Base-by-base conservation (phyloP, 2,329 filamentous ascomycete genomes). In the Nemania sp. region DNA sequence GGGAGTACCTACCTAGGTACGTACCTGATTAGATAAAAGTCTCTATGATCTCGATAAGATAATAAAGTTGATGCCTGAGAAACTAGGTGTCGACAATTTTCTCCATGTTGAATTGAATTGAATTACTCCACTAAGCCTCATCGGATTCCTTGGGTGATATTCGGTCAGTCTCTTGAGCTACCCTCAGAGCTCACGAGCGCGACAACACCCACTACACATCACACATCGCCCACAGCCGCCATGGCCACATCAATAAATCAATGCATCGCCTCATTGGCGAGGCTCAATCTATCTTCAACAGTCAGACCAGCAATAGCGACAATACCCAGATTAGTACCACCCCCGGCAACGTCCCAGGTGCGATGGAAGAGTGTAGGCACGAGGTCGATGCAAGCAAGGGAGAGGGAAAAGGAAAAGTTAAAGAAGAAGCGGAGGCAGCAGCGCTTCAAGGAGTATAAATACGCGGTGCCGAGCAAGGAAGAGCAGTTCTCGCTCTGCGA, bases 401-500 rank as follows among this genome's bases (percentile, higher is more conserved):
- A 82, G 70, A 83, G 83, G 74, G 86, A 84, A 74, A 89, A 87
- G 81, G 80, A 82, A 62, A 75, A 78, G 53, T 79, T 81, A 70
- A 88, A 88, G 81, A 87, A 86, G 79, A 89, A 86, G 80, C 83
- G 86, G 74, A 81, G 85, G 60, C 87, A 88, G 77, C 93, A 93
- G 81, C 85, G 87, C 11, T 88, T 87, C 70, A 88, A 87, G 71
- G 87, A 89, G 35, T 94, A 89, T 78, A 86, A 89, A 71, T 84
- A 86, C 66, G 85, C 86, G 70, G 84, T 89, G 70, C 79, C 95
- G 71, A 87, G 87, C 70, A 83, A 89, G 71, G 87, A 89, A 51
- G 85, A 93, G 41, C 90, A 92, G 76, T 97, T 92, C 77, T 88
- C 93, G 0, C 85, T 99, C 35, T 92, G 93, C 73, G 96, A 99